Evolutionary conservation across 495 filamentous ascomycete genomes (phyloP), one percentile per base, ranked within the genome.

Genomic region (Talaromyces ruber): DNA sequence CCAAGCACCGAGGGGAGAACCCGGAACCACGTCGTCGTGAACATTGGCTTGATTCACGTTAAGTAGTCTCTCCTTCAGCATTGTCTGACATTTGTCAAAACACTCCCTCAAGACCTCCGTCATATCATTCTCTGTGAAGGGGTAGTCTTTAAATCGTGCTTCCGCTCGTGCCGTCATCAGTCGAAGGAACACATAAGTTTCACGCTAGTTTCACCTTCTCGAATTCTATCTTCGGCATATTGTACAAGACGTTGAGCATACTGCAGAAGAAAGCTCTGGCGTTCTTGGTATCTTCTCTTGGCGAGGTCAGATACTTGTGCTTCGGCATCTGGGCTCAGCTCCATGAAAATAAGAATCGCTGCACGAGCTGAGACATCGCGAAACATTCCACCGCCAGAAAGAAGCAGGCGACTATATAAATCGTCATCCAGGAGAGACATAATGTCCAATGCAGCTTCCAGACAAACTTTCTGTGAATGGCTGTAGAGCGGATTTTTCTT

Each of bases 191-290:
- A 80, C 67, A 55, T 80, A 74, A 16, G 59, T 66, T 60, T 83
- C 21, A 82, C 72, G 61, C 80, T 84, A 1, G 78, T 82, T 57
- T 84, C 81, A 6, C 79, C 80, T 51, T 76, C 64, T 6, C 63
- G 63, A 26, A 83, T 70, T 11, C 80, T 68, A 39, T 78, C 74
- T 26, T 66, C 43, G 0, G 76, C 71, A 37, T 76, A 65, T 16
- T 67, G 45, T 14, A 72, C 64, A 21, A 78, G 61, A 24, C 71
- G 66, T 6, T 62, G 67, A n/a, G 79, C 64, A 47, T 71, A 66
- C 52, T 72, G 61, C 5, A 75, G 72, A 3, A 82, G 66, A 24
- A 63, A 61, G 51, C 70, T 67, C 6, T 66, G 64, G 0, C 66
- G 67, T 7, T 70, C 69, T 26, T 72, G 73, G 53, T 76, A 65